phyloP scores from a whole-genome alignment of 2,329 filamentous ascomycete genomes.

The Orbilia javanica region DNA sequence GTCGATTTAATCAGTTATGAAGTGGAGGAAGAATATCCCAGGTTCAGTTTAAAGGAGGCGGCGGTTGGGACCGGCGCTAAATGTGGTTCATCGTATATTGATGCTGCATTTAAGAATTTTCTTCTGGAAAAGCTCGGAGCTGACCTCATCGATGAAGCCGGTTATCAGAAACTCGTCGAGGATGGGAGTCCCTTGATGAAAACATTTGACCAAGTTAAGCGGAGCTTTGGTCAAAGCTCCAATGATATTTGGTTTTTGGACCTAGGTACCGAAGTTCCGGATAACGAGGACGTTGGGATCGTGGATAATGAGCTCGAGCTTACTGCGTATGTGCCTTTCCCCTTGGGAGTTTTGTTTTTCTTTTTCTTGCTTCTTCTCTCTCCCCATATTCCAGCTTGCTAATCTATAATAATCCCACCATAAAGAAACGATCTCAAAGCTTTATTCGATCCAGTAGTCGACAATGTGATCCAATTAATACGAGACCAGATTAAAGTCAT shows the following conservation, averaged over 20 bases:
- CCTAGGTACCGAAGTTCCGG: constrained; percentile 28
- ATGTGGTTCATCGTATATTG: constrained; percentile 57
- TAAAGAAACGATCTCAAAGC: constrained; percentile 34
- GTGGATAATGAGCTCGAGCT: constrained; percentile 38
- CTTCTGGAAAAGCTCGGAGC: constrained; percentile 22
- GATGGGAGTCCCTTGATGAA: constrained; percentile 43
- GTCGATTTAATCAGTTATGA: constrained; percentile 57
- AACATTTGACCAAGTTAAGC: constrained; percentile 50
- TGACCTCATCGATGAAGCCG: not conserved
- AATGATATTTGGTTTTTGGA: constrained; percentile 21
- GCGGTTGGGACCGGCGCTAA: constrained; percentile 51
- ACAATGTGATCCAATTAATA: constrained; percentile 34
- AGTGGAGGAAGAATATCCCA: constrained; percentile 30
- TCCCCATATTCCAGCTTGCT: too few species aligned
- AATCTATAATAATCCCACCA: not conserved
- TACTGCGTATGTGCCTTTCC: constrained; percentile 3
- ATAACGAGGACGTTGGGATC: constrained; percentile 50
- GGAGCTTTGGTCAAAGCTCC: constrained; percentile 39
- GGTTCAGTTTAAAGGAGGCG: constrained; percentile 41
- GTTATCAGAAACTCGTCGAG: constrained; percentile 23
- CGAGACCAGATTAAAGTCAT: constrained; percentile 24
- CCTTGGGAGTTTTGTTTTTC: too few species aligned
- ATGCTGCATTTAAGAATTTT: constrained; percentile 47
- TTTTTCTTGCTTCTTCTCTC: too few species aligned
- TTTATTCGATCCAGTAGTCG: constrained; percentile 51